Base-by-base conservation (phyloP, 257 asterid species). In the Solanum sitiens region DNA sequence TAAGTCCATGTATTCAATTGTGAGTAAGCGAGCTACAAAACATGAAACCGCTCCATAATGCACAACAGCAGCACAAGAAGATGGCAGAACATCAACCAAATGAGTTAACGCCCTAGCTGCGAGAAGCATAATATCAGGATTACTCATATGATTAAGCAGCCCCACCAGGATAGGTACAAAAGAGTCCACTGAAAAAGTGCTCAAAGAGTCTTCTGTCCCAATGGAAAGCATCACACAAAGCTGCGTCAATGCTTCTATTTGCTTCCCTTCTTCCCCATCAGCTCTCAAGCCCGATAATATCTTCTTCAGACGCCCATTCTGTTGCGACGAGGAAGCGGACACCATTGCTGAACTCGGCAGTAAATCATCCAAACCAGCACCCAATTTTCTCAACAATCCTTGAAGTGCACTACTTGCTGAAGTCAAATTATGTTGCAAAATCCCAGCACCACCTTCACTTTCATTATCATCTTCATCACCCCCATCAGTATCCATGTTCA, bases 101-200 rank as follows among this genome's bases (percentile, higher is more conserved):
- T 97, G 99, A 0, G 99, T 97, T 86, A 96, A 92, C 25, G 97
- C 98, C 93, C 99, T 91, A 9, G 99, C 99, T 20, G 99, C 99
- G 50, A 96, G 94, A 74, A 97, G 95, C 99, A 97, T 97, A 89
- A 95, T 94, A 86, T 97, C 99, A 2, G 98, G 94, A 91, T 96
- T 97, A 86, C 92, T 94, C 91, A 93, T 98, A 42, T 94, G 99
- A 86, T 94, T 96, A 86, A 97, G 98, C 86, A 97, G 88, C 63
- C 98, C 99, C 79, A 97, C 99, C 71, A 97, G 94, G 90, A 97
- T 98, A 7, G 99, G 99, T 84, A 95, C 99, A 92, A 95, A 97
- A n/a, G 98, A 92, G 88, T 97, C 99, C 91, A 97, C 99, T 0
- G 99, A 94, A 87, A 97, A 97, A 65, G 97, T 94, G 90, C 98